phyloP scores from a whole-genome alignment of 805 yeast genomes.

The Cyberlindnera lachancei region DNA sequence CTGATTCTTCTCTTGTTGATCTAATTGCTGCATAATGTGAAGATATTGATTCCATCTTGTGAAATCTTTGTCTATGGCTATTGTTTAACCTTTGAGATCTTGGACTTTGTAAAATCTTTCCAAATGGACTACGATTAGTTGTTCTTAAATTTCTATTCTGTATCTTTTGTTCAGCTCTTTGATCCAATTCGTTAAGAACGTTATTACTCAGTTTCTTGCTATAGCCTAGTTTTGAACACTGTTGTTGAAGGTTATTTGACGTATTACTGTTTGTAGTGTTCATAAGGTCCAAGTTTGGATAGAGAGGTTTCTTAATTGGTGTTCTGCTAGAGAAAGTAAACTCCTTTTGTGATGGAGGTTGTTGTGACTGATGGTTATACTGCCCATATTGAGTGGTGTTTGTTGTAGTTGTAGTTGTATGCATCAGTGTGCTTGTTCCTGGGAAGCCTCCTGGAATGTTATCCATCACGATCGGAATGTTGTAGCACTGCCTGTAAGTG shows the following conservation, averaged over 20 bases:
- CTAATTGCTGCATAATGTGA: slow-evolving; percentile 25
- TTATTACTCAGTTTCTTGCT: slow-evolving; percentile 27
- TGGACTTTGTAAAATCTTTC: slow-evolving; percentile 13
- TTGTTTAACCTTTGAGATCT: slow-evolving; percentile 18
- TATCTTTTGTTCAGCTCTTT: slow-evolving; percentile 22
- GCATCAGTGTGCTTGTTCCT: neutral
- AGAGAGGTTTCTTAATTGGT: slow-evolving; percentile 5
- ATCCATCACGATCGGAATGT: slow-evolving; percentile 2
- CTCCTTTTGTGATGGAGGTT: slow-evolving; percentile 1
- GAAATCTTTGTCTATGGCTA: slow-evolving; percentile 21
- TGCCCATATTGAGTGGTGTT: too few species aligned
- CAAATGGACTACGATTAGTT: slow-evolving; percentile 5
- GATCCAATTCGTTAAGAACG: slow-evolving; percentile 28
- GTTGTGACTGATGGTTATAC: neutral
- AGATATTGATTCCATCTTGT: slow-evolving; percentile 27
- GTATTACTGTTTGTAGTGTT: slow-evolving; percentile 10
- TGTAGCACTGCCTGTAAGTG: too few species aligned
- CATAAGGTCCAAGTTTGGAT: slow-evolving; percentile 13
- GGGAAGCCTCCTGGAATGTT: slow-evolving; percentile 11
- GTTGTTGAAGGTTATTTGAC: too few species aligned
- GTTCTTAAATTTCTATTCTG: too few species aligned
- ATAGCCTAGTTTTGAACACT: slow-evolving; percentile 22
- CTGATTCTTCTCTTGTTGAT: slow-evolving; percentile 11
- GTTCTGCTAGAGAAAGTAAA: slow-evolving; percentile 1
- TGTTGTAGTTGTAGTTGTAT: neutral